A percentile compares a stretch with the other conserved stretches of the same genome.
These are phyloP conservation scores for Hanseniaspora sp. DNA, from an alignment of 1,139 yeast genomes.

Conservation along the genomic window DNA sequence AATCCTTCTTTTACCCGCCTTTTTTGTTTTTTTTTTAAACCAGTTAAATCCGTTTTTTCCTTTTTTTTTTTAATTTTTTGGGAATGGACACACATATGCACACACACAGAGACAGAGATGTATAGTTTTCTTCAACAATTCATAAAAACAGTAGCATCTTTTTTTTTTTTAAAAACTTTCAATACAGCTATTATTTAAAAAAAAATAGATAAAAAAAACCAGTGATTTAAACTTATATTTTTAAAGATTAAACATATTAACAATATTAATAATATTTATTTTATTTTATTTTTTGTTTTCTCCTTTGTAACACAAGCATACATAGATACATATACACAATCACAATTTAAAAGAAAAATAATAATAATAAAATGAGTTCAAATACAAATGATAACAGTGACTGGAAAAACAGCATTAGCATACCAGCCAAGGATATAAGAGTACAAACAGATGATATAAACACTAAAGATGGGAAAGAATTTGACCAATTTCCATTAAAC, in stretches of 20 bases:
- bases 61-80: too few relatives aligned
- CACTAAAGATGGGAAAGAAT: slow-evolving; percentile 78
- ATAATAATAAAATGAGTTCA: background rate
- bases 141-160: too few relatives aligned
- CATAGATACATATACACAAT: background rate
- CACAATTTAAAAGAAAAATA: background rate
- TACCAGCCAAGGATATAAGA: slow-evolving; percentile 77
- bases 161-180: background rate
- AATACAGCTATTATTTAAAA: too few relatives aligned
- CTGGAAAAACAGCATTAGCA: slow-evolving; percentile 66
- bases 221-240: background rate
- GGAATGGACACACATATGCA: too few relatives aligned
- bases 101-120: too few relatives aligned
- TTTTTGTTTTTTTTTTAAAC: too few relatives aligned
- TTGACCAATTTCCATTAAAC: slow-evolving; percentile 84
- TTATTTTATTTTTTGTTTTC: too few relatives aligned
- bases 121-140: too few relatives aligned
- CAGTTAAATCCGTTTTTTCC: too few relatives aligned
- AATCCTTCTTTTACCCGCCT: too few relatives aligned
- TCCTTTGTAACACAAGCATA: background rate
- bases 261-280: background rate
- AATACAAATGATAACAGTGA: slow-evolving; percentile 1
- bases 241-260: background rate
- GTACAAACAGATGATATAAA: slow-evolving; percentile 96
- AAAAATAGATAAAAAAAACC: background rate